Conservation (phyloP, 2,329 filamentous ascomycete species). For the Paracamarosporium sp. region DNA sequence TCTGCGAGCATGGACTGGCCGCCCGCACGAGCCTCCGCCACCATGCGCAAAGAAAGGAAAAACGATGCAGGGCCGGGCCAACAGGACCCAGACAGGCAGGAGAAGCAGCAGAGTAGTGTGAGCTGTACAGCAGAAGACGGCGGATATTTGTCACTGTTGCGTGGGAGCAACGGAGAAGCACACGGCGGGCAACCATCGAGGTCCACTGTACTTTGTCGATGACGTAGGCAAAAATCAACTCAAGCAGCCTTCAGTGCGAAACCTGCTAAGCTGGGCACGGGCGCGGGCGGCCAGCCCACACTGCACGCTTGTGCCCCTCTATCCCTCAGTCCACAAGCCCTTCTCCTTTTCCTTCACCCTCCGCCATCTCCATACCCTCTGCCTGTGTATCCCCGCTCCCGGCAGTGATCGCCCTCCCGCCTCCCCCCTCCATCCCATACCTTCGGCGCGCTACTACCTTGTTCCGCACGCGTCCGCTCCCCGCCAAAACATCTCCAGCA, state of each 20-base stretch:
- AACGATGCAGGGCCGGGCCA: not conserved
- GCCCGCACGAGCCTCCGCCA: slow-evolving; percentile 16
- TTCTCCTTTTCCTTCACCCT: slow-evolving; percentile 16
- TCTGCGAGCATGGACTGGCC: too few relatives aligned
- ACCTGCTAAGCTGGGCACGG: not conserved
- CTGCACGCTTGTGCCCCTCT: slow-evolving; percentile 6
- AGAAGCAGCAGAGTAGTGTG: too few relatives aligned
- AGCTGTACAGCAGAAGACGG: not conserved
- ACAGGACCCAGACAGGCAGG: too few relatives aligned
- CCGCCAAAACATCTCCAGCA: not conserved
- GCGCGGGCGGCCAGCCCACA: not conserved
- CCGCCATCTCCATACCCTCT: slow-evolving; percentile 7
- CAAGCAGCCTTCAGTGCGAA: not conserved
- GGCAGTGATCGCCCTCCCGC: slow-evolving; percentile 35
- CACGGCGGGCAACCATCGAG: slow-evolving; percentile 17
- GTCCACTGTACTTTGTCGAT: slow-evolving; percentile 12
- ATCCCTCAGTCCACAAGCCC: too few relatives aligned
- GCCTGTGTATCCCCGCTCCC: slow-evolving; percentile 19
- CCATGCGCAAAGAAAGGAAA: not conserved
- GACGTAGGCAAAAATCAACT: slow-evolving; percentile 14
- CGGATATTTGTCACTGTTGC: not conserved
- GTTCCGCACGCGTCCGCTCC: slow-evolving; percentile 22
- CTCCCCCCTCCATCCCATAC: slow-evolving; percentile 18
- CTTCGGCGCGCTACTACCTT: slow-evolving; percentile 9
- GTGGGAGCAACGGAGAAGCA: not conserved